phyloP scores from a whole-genome alignment of 129 eudicot genomes.

The Lonicera japonica region DNA sequence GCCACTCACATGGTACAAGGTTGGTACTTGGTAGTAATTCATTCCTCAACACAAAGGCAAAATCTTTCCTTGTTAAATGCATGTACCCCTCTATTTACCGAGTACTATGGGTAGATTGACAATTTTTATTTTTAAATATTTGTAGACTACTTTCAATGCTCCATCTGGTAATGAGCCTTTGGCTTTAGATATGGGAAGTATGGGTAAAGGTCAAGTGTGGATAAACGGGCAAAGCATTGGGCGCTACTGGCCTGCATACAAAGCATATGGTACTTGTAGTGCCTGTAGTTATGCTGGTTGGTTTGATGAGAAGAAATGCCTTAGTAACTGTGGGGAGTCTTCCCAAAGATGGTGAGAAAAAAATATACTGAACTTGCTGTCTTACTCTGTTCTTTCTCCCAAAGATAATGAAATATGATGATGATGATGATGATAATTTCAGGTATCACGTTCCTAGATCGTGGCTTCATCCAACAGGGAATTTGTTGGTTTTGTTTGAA shows the following conservation, averaged over 20 bases:
- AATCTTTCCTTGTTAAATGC: too few species aligned
- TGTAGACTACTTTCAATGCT: constrained; percentile 72
- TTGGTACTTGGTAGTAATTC: constrained; percentile 15
- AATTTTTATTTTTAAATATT: not conserved
- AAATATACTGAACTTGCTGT: not conserved
- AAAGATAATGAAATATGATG: not conserved
- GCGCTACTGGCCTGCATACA: constrained; percentile 92
- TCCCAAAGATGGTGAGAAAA: constrained; percentile 86
- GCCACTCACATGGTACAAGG: constrained; percentile 95
- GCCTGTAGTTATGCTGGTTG: constrained; percentile 82
- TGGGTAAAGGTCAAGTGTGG: constrained; percentile 99
- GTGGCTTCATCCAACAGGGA: constrained; percentile 85
- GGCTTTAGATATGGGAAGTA: constrained; percentile 89
- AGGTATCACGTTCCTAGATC: constrained; percentile 98
- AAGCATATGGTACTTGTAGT: constrained; percentile 63
- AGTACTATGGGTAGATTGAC: too few species aligned
- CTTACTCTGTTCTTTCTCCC: not conserved
- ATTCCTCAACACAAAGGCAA: not conserved
- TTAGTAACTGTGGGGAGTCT: constrained; percentile 83
- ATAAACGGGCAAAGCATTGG: constrained; percentile 93
- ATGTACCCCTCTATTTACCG: not conserved
- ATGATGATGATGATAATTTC: constrained; percentile 11
- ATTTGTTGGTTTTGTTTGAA: constrained; percentile 83
- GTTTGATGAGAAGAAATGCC: constrained; percentile 81
- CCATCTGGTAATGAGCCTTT: constrained; percentile 80